Evolutionary conservation across 2,329 filamentous ascomycete species (phyloP), one percentile per base, ranked within the genome.

Genomic region (Venturia effusa): DNA sequence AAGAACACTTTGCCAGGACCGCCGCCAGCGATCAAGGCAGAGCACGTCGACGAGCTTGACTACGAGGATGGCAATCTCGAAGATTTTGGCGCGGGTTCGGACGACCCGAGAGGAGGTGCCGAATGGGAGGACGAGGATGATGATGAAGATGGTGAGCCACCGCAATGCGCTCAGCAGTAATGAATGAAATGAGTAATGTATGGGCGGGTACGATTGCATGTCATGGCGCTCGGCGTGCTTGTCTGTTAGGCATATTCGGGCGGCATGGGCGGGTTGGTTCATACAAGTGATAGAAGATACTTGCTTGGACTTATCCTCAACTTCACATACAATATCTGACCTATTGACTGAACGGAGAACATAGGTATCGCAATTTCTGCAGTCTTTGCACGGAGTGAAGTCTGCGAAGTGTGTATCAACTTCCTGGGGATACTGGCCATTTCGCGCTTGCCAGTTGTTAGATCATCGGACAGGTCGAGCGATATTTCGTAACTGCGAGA

Each of bases 21-120:
- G 6, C 59, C 67, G 51, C 79, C 83, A 11, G 77, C 82, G 11
- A 87, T 93, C 67, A 80, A 84, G 67, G 84, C 86, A 0, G 87
- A 93, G 0, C 85, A 89, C 65, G 80, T 92, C 10, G 94, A 97
- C 65, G 92, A 97, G 68, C 91, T 97, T 0, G 84, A 90, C 2
- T 96, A 90, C 70, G 89, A 96, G 67, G 85, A 92, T 67, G 90
- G 86, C 3, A 87, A 92, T 70, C 84, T 96, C 69, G 90, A 97
- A 61, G 86, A 92, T 79, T 92, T 92, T 80, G 89, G 89, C 60
- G 87, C 85, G 61, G 84, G 83, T 68, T 86, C 86, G 2, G 86
- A 83, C 63, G 88, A 90, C 70, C 84, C 87, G 22, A 78, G 87
- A 64, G 85, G 81, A 57, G 81, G 87, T 63, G 85, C 81, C 57